phyloP scores from a whole-genome alignment of 1,139 yeast species.

The Suhomyces terraborum region DNA sequence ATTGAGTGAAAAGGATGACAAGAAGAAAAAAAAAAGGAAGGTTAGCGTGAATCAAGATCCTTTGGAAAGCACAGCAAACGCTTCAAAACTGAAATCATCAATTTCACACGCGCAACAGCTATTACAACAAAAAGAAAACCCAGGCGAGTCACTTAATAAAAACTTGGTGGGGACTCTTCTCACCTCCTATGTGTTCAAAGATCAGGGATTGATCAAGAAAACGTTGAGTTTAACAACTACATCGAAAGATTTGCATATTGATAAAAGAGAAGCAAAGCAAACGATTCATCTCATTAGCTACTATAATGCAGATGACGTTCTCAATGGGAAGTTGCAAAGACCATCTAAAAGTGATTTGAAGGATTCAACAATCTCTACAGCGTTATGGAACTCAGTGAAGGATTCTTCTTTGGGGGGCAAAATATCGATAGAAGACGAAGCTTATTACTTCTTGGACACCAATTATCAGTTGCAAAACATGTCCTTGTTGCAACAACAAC shows the following conservation, averaged over 20 bases:
- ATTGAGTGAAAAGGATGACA: slow-evolving; percentile 35
- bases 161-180: slow-evolving; percentile 30
- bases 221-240: slow-evolving; percentile 65
- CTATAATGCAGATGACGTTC: slow-evolving; percentile 73
- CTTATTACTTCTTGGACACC: slow-evolving; percentile 52
- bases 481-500: slow-evolving; percentile 30
- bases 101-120: slow-evolving; percentile 24
- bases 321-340: slow-evolving; percentile 53
- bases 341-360: slow-evolving; percentile 62
- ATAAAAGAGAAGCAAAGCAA: slow-evolving; percentile 33
- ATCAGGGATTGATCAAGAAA: slow-evolving; percentile 78
- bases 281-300: slow-evolving; percentile 80
- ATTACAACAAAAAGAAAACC: slow-evolving; percentile 10
- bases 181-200: slow-evolving; percentile 67
- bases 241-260: slow-evolving; percentile 37
- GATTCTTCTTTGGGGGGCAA: slow-evolving; percentile 63
- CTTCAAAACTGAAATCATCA: slow-evolving; percentile 9
- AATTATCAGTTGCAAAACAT: slow-evolving; percentile 48
- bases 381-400: slow-evolving; percentile 61
- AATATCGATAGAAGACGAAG: slow-evolving; percentile 53
- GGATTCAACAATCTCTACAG: slow-evolving; percentile 55
- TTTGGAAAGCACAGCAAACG: slow-evolving; percentile 10
- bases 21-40: slow-evolving; percentile 35
- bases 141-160: slow-evolving; percentile 10
- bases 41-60: slow-evolving; percentile 23